phyloP scores from a whole-genome alignment of 345 rosid species.

The Eucalyptus virginea region DNA sequence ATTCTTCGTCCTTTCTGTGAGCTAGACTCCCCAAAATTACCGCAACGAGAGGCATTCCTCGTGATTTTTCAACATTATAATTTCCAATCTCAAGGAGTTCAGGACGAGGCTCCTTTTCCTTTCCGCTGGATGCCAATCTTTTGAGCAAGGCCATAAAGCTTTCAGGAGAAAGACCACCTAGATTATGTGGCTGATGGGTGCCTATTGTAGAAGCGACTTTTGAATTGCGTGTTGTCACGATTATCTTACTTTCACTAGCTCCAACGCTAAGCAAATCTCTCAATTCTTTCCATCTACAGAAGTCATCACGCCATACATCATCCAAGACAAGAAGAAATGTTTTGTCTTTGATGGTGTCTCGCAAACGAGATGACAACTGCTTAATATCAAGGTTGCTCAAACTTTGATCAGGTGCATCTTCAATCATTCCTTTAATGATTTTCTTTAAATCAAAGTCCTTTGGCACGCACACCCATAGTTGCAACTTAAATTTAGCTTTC shows the following conservation, averaged over 20 bases:
- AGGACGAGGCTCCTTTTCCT: neutral
- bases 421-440: fast-evolving
- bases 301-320: neutral
- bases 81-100: neutral
- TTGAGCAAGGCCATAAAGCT: neutral
- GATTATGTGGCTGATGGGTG: fast-evolving
- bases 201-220: neutral
- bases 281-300: neutral
- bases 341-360: neutral
- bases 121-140: neutral
- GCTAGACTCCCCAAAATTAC: neutral
- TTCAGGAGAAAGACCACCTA: neutral
- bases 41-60: neutral
- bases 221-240: neutral
- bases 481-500: neutral
- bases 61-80: neutral
- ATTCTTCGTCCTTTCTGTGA: fast-evolving
- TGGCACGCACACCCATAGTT: neutral
- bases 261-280: neutral
- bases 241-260: neutral
- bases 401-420: fast-evolving
- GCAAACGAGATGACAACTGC: fast-evolving
- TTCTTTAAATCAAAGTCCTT: neutral
- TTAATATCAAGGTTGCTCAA: neutral
- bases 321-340: neutral